Evolutionary conservation across 306 rosid genomes (phyloP).

Genomic region (Prunus persica): Prunus_persica_NCBIv2 NC_034010.1:20418501-20419000

Average conservation of each 20-base stretch:
- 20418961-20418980: conserved; percentile 83
- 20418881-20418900: conserved; percentile 53
- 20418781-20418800: neutral
- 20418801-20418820: neutral
- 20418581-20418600: conserved; percentile 70
- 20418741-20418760: no score
- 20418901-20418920: conserved; percentile 61
- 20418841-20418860: conserved; percentile 85
- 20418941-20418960: conserved; percentile 67
- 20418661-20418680: conserved; percentile 42
- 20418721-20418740: neutral
- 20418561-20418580: conserved; percentile 63
- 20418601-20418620: conserved; percentile 57
- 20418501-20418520: conserved; percentile 57
- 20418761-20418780: no score
- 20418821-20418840: conserved; percentile 40
- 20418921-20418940: conserved; percentile 70
- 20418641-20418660: conserved; percentile 45
- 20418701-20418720: conserved; percentile 44
- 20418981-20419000: conserved; percentile 74
- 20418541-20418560: conserved; percentile 64
- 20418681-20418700: conserved; percentile 35
- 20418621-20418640: conserved; percentile 53
- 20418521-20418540: conserved; percentile 62
- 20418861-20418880: conserved; percentile 61